phyloP scores from a whole-genome alignment of 257 asterid species.

The Petunia secreta region DNA sequence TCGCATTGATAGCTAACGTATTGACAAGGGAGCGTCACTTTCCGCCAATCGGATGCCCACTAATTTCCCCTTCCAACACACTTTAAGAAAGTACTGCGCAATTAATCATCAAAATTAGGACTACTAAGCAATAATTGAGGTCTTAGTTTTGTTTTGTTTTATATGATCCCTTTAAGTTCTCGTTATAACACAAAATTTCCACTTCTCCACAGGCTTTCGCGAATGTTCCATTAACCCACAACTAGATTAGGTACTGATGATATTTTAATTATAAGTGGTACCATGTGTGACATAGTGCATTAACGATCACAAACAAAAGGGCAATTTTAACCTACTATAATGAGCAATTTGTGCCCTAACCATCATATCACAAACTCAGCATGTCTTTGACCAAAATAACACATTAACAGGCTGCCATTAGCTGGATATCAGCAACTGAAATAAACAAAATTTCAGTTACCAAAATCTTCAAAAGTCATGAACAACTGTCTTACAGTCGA shows the following conservation, averaged over 20 bases:
- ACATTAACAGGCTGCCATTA: constrained; percentile 16
- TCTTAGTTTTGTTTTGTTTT: too few species aligned
- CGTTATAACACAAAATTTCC: neutral
- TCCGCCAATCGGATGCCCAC: too few species aligned
- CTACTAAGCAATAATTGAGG: neutral
- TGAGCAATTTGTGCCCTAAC: neutral
- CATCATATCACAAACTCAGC: constrained; percentile 19
- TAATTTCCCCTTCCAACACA: too few species aligned
- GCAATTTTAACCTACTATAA: constrained; percentile 17
- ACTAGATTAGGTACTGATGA: neutral
- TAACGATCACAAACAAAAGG: constrained; percentile 4
- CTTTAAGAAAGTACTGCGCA: neutral
- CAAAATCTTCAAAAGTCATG: neutral
- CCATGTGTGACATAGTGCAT: neutral
- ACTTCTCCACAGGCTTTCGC: neutral
- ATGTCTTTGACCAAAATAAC: neutral
- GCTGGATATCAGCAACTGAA: constrained; percentile 4
- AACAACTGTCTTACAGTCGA: constrained; percentile 11
- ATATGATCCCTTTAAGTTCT: neutral
- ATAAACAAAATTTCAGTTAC: constrained; percentile 4
- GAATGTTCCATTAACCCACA: neutral
- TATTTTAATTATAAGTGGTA: neutral
- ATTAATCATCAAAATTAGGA: neutral
- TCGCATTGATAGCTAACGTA: too few species aligned
- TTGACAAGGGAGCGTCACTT: too few species aligned